Base-by-base conservation (phyloP, 805 yeast genomes). In the Barnettozyma sucrosica region DNA sequence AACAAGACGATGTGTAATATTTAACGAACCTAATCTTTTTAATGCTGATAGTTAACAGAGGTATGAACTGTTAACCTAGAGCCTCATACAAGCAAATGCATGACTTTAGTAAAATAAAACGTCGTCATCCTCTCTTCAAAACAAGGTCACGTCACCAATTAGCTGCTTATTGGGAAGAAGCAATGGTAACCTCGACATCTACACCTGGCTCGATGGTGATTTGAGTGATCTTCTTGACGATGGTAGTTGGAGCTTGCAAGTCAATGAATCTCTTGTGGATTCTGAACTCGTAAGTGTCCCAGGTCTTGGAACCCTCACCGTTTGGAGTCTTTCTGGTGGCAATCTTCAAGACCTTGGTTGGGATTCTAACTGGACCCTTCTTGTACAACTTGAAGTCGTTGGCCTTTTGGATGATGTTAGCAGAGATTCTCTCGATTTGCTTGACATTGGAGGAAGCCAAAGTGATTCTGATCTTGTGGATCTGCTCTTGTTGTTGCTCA, bases 291-390 rank as follows among this genome's bases (percentile, higher is more conserved):
- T 83, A 93, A 67, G 95, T 80, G 74, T 93, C 99, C 97, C 97
- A 93, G 68, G 99, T 93, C 92, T 93, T 93, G 66, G 99, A 93
- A 93, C 99, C 99, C 82, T 93, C 97, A 93, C 99, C 99, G 77
- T 95, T 95, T 70, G 99, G 99, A 71, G 99, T 86, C 90, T 93
- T 93, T 88, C 99, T 89, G 87, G 99, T 93, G 79, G 95, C 81
- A 79, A 93, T 81, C 78, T 86, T 89, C 71, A 93, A 86, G 66
- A 86, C 93, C 86, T 90, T 93, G 77, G 99, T 93, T 81, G 99
- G 99, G 80, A 93, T 77, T 87, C 99, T 90, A 70, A 93, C 96
- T 66, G 99, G 99, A 72, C 99, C 99, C 82, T 89, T 92, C 85
- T 89, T 89, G 74, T 76, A 80, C 69, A 90, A 80, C 67, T 85